Base-by-base conservation (phyloP, 2,329 filamentous ascomycete genomes). In the Exophiala dermatitidis region DNA sequence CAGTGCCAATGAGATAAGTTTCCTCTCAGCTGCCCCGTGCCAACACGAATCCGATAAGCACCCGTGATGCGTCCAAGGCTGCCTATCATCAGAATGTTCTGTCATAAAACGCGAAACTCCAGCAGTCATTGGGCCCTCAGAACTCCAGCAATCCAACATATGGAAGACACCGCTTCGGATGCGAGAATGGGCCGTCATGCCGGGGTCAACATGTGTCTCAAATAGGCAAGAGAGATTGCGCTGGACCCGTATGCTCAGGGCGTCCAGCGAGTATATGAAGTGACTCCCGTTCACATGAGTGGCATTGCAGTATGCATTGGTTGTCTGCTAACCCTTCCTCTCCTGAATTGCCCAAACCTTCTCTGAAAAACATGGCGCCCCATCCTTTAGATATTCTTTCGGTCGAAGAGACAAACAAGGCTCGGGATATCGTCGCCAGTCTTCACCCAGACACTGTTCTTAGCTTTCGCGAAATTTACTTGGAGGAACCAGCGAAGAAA, bases 341-440 rank as follows among this genome's bases (percentile, higher is more conserved):
- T n/a, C 10, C 45, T 6, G 32, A 8, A 8, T 10, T 42, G 9
- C 40, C 12, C 40, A 7, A 42, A 29, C 26, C 29, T 7, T 45
- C 4, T n/a, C n/a, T 46, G 12, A 30, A 46, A 4, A 42, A 19
- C 19, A 62, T 62, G 60, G 51, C 57, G 26, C 69, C 68, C 36
- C 77, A 79, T 60, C 79, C 79, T 10, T 71, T 82, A 68, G 77
- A 79, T 63, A 78, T 73, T 60, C 74, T 83, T 52, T 76, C 72
- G 46, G 66, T 77, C 62, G 71, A 78, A 37, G 80, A 83, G 66
- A 80, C 80, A 19, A 69, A 71, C 51, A 64, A 67, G 19, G 75
- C 78, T 38, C 71, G 73, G 40, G 75, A 76, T 58, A 66, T 79
- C 41, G 71, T 82, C 54, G 68, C 74, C 33, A 69, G 71, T 31